Percentiles rank a stretch among this genome's conserved stretches.
These are phyloP conservation scores for Gardenia jasminoides DNA, from an alignment of 257 asterid species.

Conservation along the genomic window DNA sequence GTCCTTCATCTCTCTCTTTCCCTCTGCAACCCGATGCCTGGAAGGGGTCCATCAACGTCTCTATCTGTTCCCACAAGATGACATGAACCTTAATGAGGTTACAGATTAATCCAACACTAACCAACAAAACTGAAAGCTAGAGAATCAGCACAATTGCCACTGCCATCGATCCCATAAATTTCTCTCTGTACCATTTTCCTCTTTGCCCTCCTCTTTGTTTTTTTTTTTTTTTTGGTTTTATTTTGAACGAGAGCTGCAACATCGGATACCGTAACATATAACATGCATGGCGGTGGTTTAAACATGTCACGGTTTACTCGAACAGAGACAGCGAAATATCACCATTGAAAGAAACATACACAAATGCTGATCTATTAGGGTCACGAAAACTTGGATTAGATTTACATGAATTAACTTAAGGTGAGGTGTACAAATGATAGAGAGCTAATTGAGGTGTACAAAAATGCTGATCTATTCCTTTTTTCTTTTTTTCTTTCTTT, in stretches of 20 bases:
- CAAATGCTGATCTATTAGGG: background rate
- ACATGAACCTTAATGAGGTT: constrained; percentile 37
- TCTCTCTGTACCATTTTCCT: background rate
- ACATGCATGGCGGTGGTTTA: background rate
- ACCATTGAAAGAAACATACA: background rate
- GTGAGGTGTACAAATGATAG: background rate
- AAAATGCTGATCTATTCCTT: too few species aligned
- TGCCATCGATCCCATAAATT: constrained; percentile 33
- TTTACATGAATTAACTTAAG: background rate
- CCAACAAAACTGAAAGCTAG: constrained; percentile 37
- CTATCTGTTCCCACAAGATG: constrained; percentile 52
- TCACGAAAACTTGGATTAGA: too few species aligned
- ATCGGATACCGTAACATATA: background rate
- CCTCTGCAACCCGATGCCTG: background rate
- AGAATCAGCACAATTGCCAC: constrained; percentile 30
- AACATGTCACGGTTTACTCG: background rate
- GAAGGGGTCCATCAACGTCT: constrained; percentile 32
- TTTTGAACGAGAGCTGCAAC: background rate
- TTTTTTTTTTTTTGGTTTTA: background rate
- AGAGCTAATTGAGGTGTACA: background rate
- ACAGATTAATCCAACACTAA: constrained; percentile 31
- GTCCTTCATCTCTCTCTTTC: background rate
- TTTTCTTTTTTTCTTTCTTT: too few species aligned
- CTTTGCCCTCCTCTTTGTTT: too few species aligned
- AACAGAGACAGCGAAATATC: background rate